These are phyloP conservation scores for Medicago arabica DNA, from an alignment of 306 rosid species.

Conservation along the genomic window DNA sequence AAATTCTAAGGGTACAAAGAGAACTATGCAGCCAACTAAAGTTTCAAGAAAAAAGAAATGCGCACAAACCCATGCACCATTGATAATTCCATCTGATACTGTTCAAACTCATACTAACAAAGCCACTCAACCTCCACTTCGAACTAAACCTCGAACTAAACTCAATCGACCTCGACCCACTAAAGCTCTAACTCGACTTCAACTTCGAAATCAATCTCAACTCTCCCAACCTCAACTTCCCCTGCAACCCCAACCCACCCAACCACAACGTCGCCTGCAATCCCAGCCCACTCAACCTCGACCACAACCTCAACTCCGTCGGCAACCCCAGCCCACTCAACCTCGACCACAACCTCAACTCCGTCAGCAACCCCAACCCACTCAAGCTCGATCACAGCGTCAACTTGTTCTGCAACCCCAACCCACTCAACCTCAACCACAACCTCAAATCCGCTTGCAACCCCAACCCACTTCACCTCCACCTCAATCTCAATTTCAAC, in stretches of 20 bases:
- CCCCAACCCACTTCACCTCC: neutral
- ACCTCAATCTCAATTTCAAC: neutral
- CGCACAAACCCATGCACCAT: neutral
- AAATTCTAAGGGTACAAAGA: neutral
- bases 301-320: neutral
- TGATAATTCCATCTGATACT: neutral
- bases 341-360: neutral
- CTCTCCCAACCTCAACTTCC: neutral
- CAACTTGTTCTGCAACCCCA: neutral
- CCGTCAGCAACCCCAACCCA: neutral
- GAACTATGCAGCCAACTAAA: neutral
- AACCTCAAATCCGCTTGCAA: neutral
- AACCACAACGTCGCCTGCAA: neutral
- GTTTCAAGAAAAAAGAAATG: neutral
- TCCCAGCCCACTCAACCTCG: neutral
- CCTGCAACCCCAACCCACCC: neutral
- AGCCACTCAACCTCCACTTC: constrained; percentile 9
- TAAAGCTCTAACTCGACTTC: neutral
- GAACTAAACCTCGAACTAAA: constrained; percentile 2
- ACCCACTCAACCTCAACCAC: neutral
- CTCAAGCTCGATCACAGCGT: neutral
- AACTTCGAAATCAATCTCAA: neutral
- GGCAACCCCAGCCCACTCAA: neutral
- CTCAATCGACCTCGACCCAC: neutral
- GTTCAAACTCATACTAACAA: neutral